Evolutionary conservation across 2,329 filamentous ascomycete species (phyloP), one percentile per base, ranked within the genome.

Genomic region (Ceratocystis diversiconidia): DNA sequence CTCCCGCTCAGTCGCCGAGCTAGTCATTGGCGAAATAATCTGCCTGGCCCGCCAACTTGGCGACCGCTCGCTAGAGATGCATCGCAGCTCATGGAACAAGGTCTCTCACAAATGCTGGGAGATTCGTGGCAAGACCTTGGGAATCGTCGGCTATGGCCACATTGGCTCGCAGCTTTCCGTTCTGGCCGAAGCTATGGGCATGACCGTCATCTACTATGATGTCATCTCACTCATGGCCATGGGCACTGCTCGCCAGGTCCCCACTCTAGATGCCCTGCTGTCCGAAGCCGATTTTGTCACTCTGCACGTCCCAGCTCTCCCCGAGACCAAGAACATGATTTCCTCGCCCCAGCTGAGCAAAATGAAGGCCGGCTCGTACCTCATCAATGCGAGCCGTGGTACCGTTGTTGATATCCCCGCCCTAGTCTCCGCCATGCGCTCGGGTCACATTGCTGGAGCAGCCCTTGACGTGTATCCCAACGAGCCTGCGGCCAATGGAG

Each of bases 121-220:
- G 76, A 91, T 97, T 72, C 86, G 94, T 72, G 94, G 94, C 74
- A 99, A 99, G 82, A 97, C 92, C 55, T 82, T 99, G 64, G 85
- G 89, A 69, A 97, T 99, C 72, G 85, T 99, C 70, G 94, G 94
- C 36, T 99, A 99, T 73, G 94, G 94, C 68, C 94, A 99, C 74
- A 97, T 99, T 73, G 94, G 94, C 69, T 92, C 90, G 63, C 94
- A 99, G 76, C 79, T 99, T 69, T 97, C 92, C 0, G 94, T 99
- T 52, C 80, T 99, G 69, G 92, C 94, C 32, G 94, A 99, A 76
- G 86, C 92, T 28, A 96, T 99, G 91, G 94, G 94, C 62, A 96
- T 99, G 92, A 86, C 82, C 17, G 94, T 99, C 72, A 92, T 97
- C 72, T 99, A 96, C 80, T 97, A 95, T 76, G 94, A 99, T 75